A percentile compares a stretch with the other conserved stretches of the same genome.
These are phyloP conservation scores for Globisporangium megalacanthum DNA, from an alignment of 352 stramenopile species.

Conservation along the genomic window DNA sequence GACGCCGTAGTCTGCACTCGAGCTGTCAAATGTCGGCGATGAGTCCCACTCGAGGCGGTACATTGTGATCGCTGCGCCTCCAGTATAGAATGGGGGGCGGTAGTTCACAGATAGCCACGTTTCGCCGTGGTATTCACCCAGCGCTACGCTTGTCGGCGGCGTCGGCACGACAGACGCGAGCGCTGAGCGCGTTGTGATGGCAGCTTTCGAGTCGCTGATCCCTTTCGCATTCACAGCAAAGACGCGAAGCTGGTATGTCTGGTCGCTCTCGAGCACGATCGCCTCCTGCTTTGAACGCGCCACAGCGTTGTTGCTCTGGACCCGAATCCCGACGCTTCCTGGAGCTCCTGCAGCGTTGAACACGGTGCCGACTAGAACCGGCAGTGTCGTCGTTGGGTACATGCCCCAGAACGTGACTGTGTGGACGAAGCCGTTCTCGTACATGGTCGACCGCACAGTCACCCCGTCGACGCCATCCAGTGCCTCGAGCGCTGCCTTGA, in stretches of 20 bases:
- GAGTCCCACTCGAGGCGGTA: constrained; percentile 93
- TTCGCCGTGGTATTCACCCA: constrained; percentile 73
- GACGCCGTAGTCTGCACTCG: constrained; percentile 75
- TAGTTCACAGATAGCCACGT: constrained; percentile 83
- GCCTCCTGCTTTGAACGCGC: constrained; percentile 44
- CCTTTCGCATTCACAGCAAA: constrained; percentile 59
- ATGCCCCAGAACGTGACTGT: constrained; percentile 85
- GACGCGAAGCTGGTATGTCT: constrained; percentile 48
- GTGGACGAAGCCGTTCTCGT: constrained; percentile 65
- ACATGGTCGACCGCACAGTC: constrained; percentile 31
- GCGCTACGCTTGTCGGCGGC: constrained; percentile 60
- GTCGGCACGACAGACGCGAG: constrained; percentile 62
- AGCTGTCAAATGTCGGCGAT: constrained; percentile 72
- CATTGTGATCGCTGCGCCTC: constrained; percentile 85
- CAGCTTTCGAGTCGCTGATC: constrained; percentile 31
- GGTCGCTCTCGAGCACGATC: constrained; percentile 48
- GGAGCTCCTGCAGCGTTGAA: constrained; percentile 12
- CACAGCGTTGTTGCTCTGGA: constrained; percentile 46
- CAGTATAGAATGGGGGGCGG: constrained; percentile 76
- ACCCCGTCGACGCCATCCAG: constrained; percentile 51
- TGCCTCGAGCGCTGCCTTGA: constrained; percentile 40
- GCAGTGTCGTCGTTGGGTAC: constrained; percentile 50
- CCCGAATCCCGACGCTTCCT: constrained; percentile 29
- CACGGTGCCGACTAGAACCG: constrained; percentile 28
- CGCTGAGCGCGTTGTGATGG: constrained; percentile 34